phyloP scores from a whole-genome alignment of 1,139 yeast genomes.

The Wickerhamomyces sp. region DNA sequence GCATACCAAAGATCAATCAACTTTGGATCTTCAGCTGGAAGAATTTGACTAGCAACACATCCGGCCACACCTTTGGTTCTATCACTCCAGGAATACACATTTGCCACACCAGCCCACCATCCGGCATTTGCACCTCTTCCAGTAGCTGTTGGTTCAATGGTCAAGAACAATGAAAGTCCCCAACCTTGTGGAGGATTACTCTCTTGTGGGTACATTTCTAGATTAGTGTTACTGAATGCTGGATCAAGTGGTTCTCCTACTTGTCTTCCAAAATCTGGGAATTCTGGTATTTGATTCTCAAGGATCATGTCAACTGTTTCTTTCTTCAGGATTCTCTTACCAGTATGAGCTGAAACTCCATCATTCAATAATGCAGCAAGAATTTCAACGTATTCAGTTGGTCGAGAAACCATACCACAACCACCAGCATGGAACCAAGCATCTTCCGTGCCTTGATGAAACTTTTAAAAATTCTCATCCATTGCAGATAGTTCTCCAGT shows the following conservation, averaged over 20 bases:
- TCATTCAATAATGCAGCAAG: slow-evolving; percentile 28
- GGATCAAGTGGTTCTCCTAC: slow-evolving; percentile 3
- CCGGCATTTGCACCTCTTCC: slow-evolving; percentile 31
- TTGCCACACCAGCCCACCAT: slow-evolving; percentile 33
- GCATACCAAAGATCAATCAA: slow-evolving; percentile 20
- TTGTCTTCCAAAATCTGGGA: slow-evolving; percentile 11
- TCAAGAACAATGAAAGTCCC: slow-evolving; percentile 20
- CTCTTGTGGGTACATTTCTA: slow-evolving; percentile 14
- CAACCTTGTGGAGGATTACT: slow-evolving; percentile 21
- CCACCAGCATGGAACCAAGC: slow-evolving; percentile 32
- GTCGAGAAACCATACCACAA: slow-evolving; percentile 29
- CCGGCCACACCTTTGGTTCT: slow-evolving; percentile 29
- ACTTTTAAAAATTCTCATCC: neutral
- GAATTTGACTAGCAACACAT: slow-evolving; percentile 27
- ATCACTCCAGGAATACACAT: slow-evolving; percentile 34
- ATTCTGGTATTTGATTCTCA: slow-evolving; percentile 15
- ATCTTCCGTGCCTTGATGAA: no score
- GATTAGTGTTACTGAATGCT: no score
- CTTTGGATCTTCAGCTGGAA: slow-evolving; percentile 28
- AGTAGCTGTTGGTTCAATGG: slow-evolving; percentile 19
- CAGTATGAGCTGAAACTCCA: slow-evolving; percentile 26
- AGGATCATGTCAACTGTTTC: slow-evolving; percentile 23
- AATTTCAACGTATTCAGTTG: slow-evolving; percentile 28
- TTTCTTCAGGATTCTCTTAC: slow-evolving; percentile 22
- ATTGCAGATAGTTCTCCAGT: slow-evolving; percentile 1